Evolutionary conservation across 2,329 filamentous ascomycete species (phyloP), one percentile per base, ranked within the genome.

Genomic region (Bipolaris oryzae): DNA sequence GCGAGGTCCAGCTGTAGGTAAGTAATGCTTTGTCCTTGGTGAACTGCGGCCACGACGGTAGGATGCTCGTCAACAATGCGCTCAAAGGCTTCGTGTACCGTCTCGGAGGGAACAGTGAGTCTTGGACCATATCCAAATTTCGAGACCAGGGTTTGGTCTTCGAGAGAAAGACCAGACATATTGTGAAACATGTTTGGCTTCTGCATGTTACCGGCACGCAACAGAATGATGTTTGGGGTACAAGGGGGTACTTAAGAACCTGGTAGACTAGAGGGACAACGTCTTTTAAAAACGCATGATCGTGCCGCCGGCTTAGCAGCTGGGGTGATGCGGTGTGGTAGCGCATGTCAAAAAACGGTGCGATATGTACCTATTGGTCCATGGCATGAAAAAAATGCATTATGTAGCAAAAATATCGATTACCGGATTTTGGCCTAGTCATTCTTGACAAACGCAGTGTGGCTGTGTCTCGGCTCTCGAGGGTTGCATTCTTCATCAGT

Each of bases 1-100:
- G 66, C 63, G 34, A 61, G 44, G 28, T 74, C 72, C 38, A 74
- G 37, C 25, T 75, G 67, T 7, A 59, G 54, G 46, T 74, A 74
- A 23, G 71, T 73, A 46, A 74, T 69, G 2, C 45, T 62, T 10
- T 62, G 28, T 42, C 34, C 25, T 42, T 43, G 47, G 15, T 51
- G 42, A 28, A 55, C 25, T 16, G 53, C 53, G 23, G 53, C 53
- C 34, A 47, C 42, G 4, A 41, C n/a, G 7, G 34, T 28, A n/a
- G 53, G 53, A 28, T 51, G 31, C 18, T 21, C 5, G 21, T 55
- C 53, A 7, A 47, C 53, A 10, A 55, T 50, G 21, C 47, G 44
- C 48, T 55, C 53, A 16, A 55, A 55, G 16, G 53, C 53, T 16
- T 47, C 53, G 16, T 55, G 53, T 11, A 51, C 42, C 3, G 53